Percentiles rank a stretch among this genome's conserved stretches.
Conservation (phyloP, 129 eudicot genomes). For the Solidago caesia region DNA sequence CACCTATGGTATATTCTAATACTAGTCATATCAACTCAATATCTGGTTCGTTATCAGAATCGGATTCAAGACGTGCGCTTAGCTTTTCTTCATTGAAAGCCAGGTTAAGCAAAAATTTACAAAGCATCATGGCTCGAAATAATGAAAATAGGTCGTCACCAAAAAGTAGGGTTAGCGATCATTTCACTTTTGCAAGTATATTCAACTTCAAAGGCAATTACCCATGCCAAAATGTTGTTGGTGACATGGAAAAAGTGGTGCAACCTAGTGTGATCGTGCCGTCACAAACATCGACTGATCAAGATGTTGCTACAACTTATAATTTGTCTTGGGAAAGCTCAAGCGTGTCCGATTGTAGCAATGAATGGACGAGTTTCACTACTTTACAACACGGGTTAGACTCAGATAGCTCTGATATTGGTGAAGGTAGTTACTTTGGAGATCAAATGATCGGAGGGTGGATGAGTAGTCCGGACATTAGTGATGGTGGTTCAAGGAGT, state of each 20-base stretch:
- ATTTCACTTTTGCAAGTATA: slow-evolving; percentile 76
- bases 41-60: slow-evolving; percentile 17
- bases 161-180: slow-evolving; percentile 73
- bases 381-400: slow-evolving; percentile 44
- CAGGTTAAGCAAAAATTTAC: slow-evolving; percentile 72
- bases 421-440: slow-evolving; percentile 47
- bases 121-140: slow-evolving; percentile 64
- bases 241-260: slow-evolving; percentile 57
- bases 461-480: slow-evolving; percentile 61
- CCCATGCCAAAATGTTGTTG: slow-evolving; percentile 33
- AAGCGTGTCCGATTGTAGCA: slow-evolving; percentile 52
- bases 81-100: slow-evolving; percentile 74
- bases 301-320: slow-evolving; percentile 36
- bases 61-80: slow-evolving; percentile 42
- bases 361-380: slow-evolving; percentile 46
- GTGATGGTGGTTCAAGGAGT: slow-evolving; percentile 53
- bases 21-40: slow-evolving; percentile 21
- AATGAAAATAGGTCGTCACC: slow-evolving; percentile 50
- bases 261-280: slow-evolving; percentile 84
- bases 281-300: slow-evolving; percentile 32
- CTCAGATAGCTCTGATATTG: slow-evolving; percentile 59
- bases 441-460: slow-evolving; percentile 55
- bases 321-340: slow-evolving; percentile 61
- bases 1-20: slow-evolving; percentile 29
- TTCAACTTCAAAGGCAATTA: slow-evolving; percentile 53